Base-by-base conservation (phyloP, 2,329 filamentous ascomycete genomes). In the Metarhizium guizhouense region DNA sequence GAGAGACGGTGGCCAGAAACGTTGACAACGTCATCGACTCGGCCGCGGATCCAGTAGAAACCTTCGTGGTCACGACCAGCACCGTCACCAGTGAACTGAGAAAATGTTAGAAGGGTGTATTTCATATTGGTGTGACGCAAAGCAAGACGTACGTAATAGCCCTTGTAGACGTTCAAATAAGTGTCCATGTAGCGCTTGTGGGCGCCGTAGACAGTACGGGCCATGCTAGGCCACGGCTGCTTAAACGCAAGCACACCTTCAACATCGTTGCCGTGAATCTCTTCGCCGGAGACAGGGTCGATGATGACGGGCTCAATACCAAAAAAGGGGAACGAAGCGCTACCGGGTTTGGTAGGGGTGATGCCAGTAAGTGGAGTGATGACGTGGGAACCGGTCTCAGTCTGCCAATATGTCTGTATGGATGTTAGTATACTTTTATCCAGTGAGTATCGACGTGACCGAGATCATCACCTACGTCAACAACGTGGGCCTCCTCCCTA, bases 111-210 rank as follows among this genome's bases (percentile, higher is more conserved):
- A 57, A 48, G 53, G 61, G 61, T 56, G 3, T 42, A 20, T 47
- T n/a, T 29, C 8, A 48, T 42, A 52, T 47, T 34, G n/a, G 43
- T 6, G 11, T 42, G 50, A 14, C 6, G 25, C 36, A 13, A 30
- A 42, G 45, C 29, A 51, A 34, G 30, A 79, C 89, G 79, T 76
- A 95, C 90, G 75, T 99, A 99, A 78, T 95, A 96, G 59, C 93
- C 94, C 76, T 91, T 90, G 81, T 99, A 99, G 10, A 96, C 92
- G 66, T 95, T 95, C 65, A 99, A 75, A 73, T 99, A 99, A 11
- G 94, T 97, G 65, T 99, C 93, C 90, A 96, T 93, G 73, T 96
- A 99, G 68, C 94, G 85, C 83, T 95, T 94, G 80, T 99, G 94
- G 43, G 92, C 91, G 63, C 93, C 93, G 85, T 91, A 99, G 60